A percentile compares a stretch with the other conserved stretches of the same genome.
Conservation (phyloP, 805 yeast species). For the Starmerella stigmatis region DNA sequence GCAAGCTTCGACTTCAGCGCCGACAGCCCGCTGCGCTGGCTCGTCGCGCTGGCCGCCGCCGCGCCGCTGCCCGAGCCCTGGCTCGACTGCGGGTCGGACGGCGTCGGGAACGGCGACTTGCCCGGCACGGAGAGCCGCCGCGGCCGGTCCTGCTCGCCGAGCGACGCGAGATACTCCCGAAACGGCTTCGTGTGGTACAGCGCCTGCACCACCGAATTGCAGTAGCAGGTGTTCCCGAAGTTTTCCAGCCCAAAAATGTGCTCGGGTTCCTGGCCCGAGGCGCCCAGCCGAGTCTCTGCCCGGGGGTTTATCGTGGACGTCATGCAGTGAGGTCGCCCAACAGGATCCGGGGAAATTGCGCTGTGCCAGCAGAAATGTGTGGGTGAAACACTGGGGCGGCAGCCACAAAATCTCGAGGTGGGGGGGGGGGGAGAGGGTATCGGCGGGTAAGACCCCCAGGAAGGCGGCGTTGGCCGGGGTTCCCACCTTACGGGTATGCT, state of each 20-base stretch:
- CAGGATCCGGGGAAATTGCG: background rate
- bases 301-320: background rate
- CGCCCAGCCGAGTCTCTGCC: too few relatives aligned
- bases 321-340: background rate
- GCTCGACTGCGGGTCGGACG: background rate
- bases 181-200: constrained; percentile 65
- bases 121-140: constrained; percentile 33
- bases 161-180: constrained; percentile 39
- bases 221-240: constrained; percentile 69
- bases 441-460: too few relatives aligned
- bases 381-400: too few relatives aligned
- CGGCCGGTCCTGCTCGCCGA: constrained; percentile 27
- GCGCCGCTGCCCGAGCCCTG: background rate
- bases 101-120: constrained; percentile 28
- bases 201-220: constrained; percentile 86
- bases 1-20: constrained; percentile 11
- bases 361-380: too few relatives aligned
- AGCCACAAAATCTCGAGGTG: too few relatives aligned
- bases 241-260: constrained; percentile 38
- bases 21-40: constrained; percentile 8
- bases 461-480: too few relatives aligned
- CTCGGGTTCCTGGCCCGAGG: constrained; percentile 15
- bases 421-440: too few relatives aligned
- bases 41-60: constrained; percentile 2
- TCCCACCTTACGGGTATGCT: too few relatives aligned